Evolutionary conservation across 2,329 filamentous ascomycete species (phyloP), one percentile per base, ranked within the genome.

Genomic region (Xylaria sp.): DNA sequence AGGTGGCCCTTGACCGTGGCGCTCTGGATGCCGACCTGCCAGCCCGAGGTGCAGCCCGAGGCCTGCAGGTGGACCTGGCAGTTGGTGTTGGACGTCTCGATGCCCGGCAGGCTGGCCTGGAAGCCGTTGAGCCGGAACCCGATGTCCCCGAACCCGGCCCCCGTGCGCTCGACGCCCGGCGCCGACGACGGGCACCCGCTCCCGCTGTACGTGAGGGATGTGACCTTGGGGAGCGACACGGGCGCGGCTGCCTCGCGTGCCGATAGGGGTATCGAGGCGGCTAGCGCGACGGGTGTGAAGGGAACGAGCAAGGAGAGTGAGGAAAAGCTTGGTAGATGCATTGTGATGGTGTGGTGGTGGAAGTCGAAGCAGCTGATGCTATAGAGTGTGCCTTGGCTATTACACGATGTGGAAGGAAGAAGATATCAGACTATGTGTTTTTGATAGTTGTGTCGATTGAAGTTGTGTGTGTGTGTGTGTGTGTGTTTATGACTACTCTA

Each of bases 1-100:
- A 78, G 70, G 64, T 76, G 78, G 12, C 80, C 80, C 30, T 69
- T 70, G 50, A 81, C 76, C 23, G 63, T 70, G 25, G 79, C 79
- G 56, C 76, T 75, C 43, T 73, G 71, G 60, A 82, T 70, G 45
- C 78, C 77, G 46, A 81, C 74, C 76, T 82, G 80, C 80, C 80
- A 82, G 7, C 80, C 80, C 3, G 77, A 65, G 43, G 71, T 63
- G 46, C 74, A 73, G 25, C 78, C 78, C 4, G 71, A 59, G 34
- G 74, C 70, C 66, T 78, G 75, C 50, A 81, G 52, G 69, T 81
- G 80, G 6, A 77, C 75, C 72, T 81, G 76, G 77, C 80, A 82
- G 76, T 79, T 79, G 34, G 75, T 70, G 7, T 76, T 79, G 32
- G 73, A 70, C 52, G 69, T 74, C 34, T 71, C 70, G 50, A 68